phyloP scores from a whole-genome alignment of 2,329 filamentous ascomycete genomes.

The Aureobasidium sp. region DNA sequence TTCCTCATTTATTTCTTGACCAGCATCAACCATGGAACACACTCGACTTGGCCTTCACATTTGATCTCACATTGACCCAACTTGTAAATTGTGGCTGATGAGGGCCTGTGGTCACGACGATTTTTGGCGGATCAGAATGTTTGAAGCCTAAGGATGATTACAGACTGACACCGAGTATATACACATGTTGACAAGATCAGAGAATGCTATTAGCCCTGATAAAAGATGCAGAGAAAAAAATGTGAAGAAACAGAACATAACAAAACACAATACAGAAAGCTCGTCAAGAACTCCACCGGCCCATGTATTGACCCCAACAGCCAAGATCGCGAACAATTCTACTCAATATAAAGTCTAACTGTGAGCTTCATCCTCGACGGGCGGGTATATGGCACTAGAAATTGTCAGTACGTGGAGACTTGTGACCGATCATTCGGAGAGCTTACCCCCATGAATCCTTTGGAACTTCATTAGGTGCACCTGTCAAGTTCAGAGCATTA shows the following conservation, averaged over 20 bases:
- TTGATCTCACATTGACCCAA: not conserved
- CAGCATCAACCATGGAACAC: not conserved
- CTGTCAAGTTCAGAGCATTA: conserved; percentile 54
- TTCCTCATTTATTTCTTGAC: not conserved
- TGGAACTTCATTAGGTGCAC: conserved; percentile 25
- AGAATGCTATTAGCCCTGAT: not conserved
- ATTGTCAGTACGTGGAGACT: not conserved
- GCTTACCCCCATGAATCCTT: conserved; percentile 1
- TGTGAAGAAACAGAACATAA: not conserved
- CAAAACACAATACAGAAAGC: not conserved
- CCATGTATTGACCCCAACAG: not conserved
- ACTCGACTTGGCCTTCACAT: not conserved
- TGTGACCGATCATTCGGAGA: too few species aligned
- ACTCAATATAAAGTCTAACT: not conserved
- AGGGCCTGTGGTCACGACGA: not conserved
- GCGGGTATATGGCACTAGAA: conserved; percentile 2
- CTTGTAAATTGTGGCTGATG: not conserved
- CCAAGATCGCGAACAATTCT: not conserved
- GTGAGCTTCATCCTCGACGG: not conserved
- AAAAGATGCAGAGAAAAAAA: not conserved
- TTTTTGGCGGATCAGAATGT: not conserved
- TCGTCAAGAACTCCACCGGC: not conserved
- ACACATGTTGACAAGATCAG: not conserved
- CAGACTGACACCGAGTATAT: not conserved
- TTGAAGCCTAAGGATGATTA: not conserved